phyloP scores from a whole-genome alignment of 2,329 filamentous ascomycete species.

The Neonectria magnoliae region DNA sequence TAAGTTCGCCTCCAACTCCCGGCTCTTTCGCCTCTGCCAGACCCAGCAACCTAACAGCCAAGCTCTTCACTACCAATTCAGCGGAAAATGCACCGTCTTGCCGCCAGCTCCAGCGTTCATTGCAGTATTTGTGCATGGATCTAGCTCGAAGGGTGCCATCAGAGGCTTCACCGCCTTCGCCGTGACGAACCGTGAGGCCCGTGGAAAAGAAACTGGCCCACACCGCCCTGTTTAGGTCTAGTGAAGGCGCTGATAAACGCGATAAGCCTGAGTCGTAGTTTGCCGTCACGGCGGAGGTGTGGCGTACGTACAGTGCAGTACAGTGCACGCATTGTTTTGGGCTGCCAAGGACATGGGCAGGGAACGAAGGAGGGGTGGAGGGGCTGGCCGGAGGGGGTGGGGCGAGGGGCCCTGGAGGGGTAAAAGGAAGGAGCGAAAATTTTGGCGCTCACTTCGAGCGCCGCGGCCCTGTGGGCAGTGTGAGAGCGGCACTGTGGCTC shows the following conservation, averaged over 20 bases:
- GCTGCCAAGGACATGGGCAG: conserved; percentile 12
- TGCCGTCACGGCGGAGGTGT: conserved; percentile 5
- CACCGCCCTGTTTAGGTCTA: conserved; percentile 32
- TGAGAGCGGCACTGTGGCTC: conserved; percentile 15
- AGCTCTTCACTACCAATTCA: background rate
- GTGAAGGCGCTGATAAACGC: conserved; percentile 40
- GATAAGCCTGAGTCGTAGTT: conserved; percentile 47
- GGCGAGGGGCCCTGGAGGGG: conserved; percentile 27
- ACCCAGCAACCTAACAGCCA: conserved; percentile 5
- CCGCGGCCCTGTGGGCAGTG: background rate
- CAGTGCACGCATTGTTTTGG: conserved; percentile 11
- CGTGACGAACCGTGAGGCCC: background rate
- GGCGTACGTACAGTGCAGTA: conserved; percentile 12
- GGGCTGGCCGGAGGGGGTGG: conserved; percentile 29
- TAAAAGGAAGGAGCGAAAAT: conserved; percentile 29
- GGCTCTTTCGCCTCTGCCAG: conserved; percentile 24
- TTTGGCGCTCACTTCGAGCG: conserved; percentile 35
- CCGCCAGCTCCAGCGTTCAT: conserved; percentile 20
- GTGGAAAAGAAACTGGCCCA: background rate
- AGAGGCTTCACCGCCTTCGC: conserved; percentile 42
- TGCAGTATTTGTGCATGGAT: conserved; percentile 37
- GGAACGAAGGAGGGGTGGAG: conserved; percentile 41
- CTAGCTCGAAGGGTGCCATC: conserved; percentile 29
- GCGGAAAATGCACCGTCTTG: conserved; percentile 24
- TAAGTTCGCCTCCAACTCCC: conserved; percentile 14